Evolutionary conservation across 768 basidiomycete species (phyloP), one percentile per base, ranked within the genome.

Genomic region (Termitomyces sp.): DNA sequence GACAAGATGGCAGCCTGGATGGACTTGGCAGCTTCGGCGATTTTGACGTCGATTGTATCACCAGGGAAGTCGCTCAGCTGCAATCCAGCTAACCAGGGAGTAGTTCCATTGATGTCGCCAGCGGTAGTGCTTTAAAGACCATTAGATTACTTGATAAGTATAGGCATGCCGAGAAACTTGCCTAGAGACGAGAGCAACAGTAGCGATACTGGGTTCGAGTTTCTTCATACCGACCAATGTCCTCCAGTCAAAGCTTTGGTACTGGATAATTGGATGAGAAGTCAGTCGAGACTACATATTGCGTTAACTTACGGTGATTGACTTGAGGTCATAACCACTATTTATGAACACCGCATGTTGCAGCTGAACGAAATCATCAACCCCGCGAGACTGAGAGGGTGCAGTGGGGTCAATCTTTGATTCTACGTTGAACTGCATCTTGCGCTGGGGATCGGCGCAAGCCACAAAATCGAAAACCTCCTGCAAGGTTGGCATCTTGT

Each of bases 181-280:
- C 84, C 81, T 78, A 37, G 86, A 80, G 58, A 87, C 77, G 27
- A 92, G 76, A 23, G 91, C 90, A 3, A 87, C 82, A 5, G 77
- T 85, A 8, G 73, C 63, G 27, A 91, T 75, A 17, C 62, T 66
- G 8, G 83, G 78, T 61, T 90, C 83, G n/a, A 83, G 69, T 61
- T 76, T 66, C 79, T 87, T 89, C 86, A 91, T 90, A 23, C 72
- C 78, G 48, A 88, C 68, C 14, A 92, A 67, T 14, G 89, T 85
- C 63, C 89, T 77, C 90, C 91, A 92, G 67, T 90, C 86, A 63
- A 91, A 90, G 63, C 87, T 89, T 73, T 93, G 88, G 61, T 82
- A 89, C 88, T 90, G 61, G 7, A 23, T 44, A 53, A 44, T 16
- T 31, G 4, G 14, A 34, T 56, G 3, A 49, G n/a, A 54, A 8